phyloP scores from a whole-genome alignment of 2,329 filamentous ascomycete species.

The Fusarium napiforme region DNA sequence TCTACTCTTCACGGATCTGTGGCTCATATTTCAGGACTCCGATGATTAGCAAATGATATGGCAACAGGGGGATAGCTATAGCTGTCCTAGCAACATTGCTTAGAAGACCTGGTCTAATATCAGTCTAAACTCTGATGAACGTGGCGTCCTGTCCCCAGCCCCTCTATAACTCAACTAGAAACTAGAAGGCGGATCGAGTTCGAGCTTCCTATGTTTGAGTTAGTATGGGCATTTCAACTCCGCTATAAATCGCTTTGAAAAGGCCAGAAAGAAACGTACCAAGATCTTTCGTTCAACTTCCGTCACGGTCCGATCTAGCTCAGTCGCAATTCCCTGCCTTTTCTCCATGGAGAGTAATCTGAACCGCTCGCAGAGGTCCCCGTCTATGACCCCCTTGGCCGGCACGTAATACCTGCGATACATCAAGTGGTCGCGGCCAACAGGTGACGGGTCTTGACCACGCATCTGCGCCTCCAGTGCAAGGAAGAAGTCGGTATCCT shows the following conservation, averaged over 20 bases:
- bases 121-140: no score
- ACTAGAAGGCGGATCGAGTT: not conserved
- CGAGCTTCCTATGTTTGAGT: not conserved
- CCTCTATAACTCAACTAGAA: no score
- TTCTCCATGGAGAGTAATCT: constrained; percentile 86
- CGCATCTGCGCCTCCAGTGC: constrained; percentile 89
- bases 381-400: constrained; percentile 95
- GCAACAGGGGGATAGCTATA: no score
- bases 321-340: no score
- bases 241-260: accelerated
- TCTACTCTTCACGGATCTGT: no score
- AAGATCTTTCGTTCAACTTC: constrained; percentile 97
- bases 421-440: constrained; percentile 93
- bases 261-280: constrained; percentile 49
- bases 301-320: no score
- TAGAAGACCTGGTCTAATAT: no score
- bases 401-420: constrained; percentile 96
- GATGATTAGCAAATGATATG: no score
- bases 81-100: no score
- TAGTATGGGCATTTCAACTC: accelerated
- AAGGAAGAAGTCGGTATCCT: constrained; percentile 98
- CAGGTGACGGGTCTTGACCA: constrained; percentile 85
- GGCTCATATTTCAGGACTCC: no score
- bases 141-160: no score
- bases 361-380: constrained; percentile 94